Evolutionary conservation across 352 stramenopile species (phyloP), one percentile per base, ranked within the genome.

Genomic region (Pythium periplocum): DNA sequence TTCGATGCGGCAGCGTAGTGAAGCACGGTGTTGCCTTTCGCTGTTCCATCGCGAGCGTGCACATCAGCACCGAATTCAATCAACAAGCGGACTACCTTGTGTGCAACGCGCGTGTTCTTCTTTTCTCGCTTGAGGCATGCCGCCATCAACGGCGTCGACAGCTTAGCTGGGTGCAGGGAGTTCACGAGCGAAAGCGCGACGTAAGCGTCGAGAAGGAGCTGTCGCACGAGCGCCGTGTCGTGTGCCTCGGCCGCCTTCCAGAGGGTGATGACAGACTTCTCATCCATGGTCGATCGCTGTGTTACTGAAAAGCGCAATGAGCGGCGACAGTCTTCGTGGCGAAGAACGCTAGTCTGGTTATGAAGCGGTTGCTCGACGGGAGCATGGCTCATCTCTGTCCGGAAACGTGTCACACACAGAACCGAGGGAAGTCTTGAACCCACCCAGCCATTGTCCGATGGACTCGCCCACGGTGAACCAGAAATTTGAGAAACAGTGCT

Each of bases 141-240:
- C n/a, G 67, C 60, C 83, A 93, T 93, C 45, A 93, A 64, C 45
- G 80, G 66, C 42, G 83, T 87, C 42, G 71, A 80, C 53, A 73
- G 66, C 10, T 83, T 74, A 5, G 52, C 57, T 1, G 78, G 63
- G 61, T 89, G 75, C 48, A 87, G 64, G 11, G 86, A 33, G 31
- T 75, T 26, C 10, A 38, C 41, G 17, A 26, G 17, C 17, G 17
- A 26, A 35, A 70, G 60, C 6, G 66, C 55, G 1, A 44, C 42
- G 8, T 17, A 48, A 3, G 31, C 12, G 10, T 42, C 42, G n/a
- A 63, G 45, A 37, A 68, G 31, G 12, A 68, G 39, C 44, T 57
- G 8, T 47, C 60, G 60, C 40, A 63, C 47, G 10, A 26, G 45
- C 51, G 46, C 30, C 6, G 48, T 36, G 35, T 68, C 55, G 47